Evolutionary conservation across 2,329 filamentous ascomycete genomes (phyloP), one percentile per base, ranked within the genome.

Genomic region (Colletotrichum salicis): DNA sequence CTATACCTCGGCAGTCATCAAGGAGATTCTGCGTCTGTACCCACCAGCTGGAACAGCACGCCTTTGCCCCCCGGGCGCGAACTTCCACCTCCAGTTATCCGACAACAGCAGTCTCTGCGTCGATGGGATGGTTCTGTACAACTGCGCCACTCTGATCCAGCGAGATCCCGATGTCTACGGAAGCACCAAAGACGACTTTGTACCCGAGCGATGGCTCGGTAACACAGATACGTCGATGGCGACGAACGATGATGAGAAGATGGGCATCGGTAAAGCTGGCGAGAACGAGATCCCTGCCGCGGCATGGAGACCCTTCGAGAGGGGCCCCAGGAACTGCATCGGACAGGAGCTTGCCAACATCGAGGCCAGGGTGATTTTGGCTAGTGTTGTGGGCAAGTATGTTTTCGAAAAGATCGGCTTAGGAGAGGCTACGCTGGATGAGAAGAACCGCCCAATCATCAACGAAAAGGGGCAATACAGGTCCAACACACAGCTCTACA

Each of bases 281-380:
- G 70, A 67, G 29, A 41, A 37, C 35, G 69, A 64, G 19, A 72
- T 73, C 5, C 73, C 76, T 75, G 75, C 72, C 54, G 82, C 84
- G 65, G 85, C 87, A 0, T 90, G 84, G 82, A 80, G 88, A 11
- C 83, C 87, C 0, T 90, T 90, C 74, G 85, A 87, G 74, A 81
- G 85, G 66, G 88, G 88, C 0, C 84, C 84, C 3, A 77, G 88
- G 13, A 86, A 84, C 59, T 90, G 88, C 73, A 84, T 90, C 35
- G 88, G 88, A 1, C 87, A 89, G 77, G 85, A 87, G 73, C 79
- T 90, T 37, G 88, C 85, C 1, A 85, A 86, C 77, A 80, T 88
- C n/a, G 88, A 90, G 78, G 76, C 86, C 13, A 85, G 84, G 71
- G 80, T 87, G 15, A 84, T 87, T 12, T 76, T 90, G 37, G 85